Evolutionary conservation across 768 basidiomycete species (phyloP).

Genomic region (Sutorius australiensis): DNA sequence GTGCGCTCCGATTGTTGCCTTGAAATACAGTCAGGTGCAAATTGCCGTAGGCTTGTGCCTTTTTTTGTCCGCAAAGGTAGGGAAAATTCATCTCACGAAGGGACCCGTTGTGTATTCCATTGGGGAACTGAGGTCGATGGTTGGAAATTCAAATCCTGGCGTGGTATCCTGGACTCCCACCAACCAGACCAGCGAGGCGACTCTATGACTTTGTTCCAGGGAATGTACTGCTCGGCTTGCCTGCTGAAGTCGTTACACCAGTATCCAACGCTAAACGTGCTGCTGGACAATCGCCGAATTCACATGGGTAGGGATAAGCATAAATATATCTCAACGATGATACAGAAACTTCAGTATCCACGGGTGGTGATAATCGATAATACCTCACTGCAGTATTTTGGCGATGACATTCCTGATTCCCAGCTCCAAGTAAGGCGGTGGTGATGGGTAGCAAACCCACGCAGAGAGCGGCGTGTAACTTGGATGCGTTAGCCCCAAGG

Average conservation of each 20-base stretch:
- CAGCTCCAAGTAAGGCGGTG: slow-evolving; percentile 54
- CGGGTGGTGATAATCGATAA: not conserved
- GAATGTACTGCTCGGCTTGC: not conserved
- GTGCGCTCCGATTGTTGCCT: not conserved
- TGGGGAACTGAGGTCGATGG: not conserved
- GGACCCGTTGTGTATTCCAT: not conserved
- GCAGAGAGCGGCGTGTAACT: not conserved
- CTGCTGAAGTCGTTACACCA: not conserved
- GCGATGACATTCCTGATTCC: slow-evolving; percentile 69
- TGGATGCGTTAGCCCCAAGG: not conserved
- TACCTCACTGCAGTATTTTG: slow-evolving; percentile 46
- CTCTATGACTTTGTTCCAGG: not conserved
- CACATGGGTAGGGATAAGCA: not conserved
- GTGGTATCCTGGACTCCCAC: not conserved
- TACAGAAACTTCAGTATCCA: not conserved
- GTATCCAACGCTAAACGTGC: not conserved
- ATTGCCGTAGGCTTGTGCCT: not conserved
- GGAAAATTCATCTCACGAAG: not conserved
- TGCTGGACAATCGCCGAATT: not conserved
- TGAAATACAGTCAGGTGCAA: not conserved
- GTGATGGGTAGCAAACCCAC: not conserved
- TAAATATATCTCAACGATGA: slow-evolving; percentile 19
- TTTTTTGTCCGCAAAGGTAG: not conserved
- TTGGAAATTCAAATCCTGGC: not conserved
- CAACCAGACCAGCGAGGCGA: not conserved